Evolutionary conservation across 176 grass and related monocot genomes (phyloP).

Genomic region (Cocos nucifera): DNA sequence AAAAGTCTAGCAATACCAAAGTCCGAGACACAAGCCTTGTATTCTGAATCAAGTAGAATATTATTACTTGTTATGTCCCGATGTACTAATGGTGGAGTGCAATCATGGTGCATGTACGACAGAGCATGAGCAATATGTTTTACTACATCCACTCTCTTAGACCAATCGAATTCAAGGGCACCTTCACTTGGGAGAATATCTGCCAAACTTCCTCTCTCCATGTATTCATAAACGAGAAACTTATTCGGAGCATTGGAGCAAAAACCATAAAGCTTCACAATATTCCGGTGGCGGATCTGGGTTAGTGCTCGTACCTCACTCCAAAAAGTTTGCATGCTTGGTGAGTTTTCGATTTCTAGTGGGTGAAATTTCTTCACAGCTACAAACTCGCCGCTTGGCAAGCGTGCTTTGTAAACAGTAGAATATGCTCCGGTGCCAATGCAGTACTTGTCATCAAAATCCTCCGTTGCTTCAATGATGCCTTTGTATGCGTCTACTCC

Average conservation of each 20-base stretch:
- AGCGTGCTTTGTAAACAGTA: conserved; percentile 15
- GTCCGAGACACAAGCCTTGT: too few relatives aligned
- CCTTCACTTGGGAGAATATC: too few relatives aligned
- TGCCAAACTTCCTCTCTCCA: too few relatives aligned
- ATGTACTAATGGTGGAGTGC: too few relatives aligned
- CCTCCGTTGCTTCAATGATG: conserved; percentile 21
- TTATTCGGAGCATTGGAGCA: conserved; percentile 6
- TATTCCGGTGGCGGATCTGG: conserved; percentile 22
- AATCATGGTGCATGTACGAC: too few relatives aligned
- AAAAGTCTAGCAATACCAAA: too few relatives aligned
- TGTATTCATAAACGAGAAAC: conserved; percentile 25
- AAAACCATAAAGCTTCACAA: conserved; percentile 22
- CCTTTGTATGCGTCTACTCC: conserved; percentile 6
- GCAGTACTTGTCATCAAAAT: conserved; percentile 6
- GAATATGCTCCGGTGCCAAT: conserved; percentile 18
- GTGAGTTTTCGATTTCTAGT: neutral
- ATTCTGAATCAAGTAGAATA: too few relatives aligned
- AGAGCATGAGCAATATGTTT: too few relatives aligned
- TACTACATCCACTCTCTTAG: too few relatives aligned
- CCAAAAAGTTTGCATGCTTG: conserved; percentile 4
- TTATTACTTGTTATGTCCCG: too few relatives aligned
- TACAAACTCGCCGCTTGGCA: neutral
- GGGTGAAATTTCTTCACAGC: conserved; percentile 19
- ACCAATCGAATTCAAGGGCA: too few relatives aligned
- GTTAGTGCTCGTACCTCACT: conserved; percentile 9